phyloP scores from a whole-genome alignment of 345 rosid species.

The Ceriops decandra region DNA sequence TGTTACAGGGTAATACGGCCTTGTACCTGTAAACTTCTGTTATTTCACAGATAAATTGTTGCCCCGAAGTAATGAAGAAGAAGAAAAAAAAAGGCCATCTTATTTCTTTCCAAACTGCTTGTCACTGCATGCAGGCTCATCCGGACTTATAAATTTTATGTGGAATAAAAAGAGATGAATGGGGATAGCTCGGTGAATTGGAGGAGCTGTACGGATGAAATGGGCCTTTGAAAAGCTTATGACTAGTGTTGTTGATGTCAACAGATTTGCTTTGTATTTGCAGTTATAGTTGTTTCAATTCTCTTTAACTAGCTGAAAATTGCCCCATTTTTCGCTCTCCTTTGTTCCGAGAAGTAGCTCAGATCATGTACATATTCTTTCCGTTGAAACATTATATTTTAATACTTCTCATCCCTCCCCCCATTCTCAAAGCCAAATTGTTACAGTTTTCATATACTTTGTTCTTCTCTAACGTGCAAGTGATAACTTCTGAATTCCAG shows the following conservation, averaged over 20 bases:
- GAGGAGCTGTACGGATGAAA: slow-evolving; percentile 30
- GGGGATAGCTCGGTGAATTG: neutral
- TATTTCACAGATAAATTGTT: neutral
- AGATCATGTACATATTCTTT: no score
- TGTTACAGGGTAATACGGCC: no score
- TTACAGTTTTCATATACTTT: no score
- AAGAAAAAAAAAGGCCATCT: neutral
- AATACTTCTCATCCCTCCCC: no score
- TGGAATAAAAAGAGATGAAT: slow-evolving; percentile 10
- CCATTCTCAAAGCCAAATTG: no score
- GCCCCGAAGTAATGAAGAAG: neutral
- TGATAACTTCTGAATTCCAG: no score
- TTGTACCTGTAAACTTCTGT: no score
- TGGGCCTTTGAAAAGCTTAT: neutral
- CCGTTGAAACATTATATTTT: no score
- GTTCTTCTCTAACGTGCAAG: no score
- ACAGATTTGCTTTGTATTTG: neutral
- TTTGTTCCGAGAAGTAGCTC: no score
- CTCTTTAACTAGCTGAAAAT: neutral
- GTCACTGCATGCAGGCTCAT: slow-evolving; percentile 23
- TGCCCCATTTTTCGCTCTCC: neutral
- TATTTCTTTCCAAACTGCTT: neutral
- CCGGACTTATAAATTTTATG: slow-evolving; percentile 18
- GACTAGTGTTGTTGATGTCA: neutral
- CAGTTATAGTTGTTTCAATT: slow-evolving; percentile 3